Evolutionary conservation across 2,329 filamentous ascomycete genomes (phyloP).

Genomic region (Stagonosporopsis cucurbitacearum): DNA sequence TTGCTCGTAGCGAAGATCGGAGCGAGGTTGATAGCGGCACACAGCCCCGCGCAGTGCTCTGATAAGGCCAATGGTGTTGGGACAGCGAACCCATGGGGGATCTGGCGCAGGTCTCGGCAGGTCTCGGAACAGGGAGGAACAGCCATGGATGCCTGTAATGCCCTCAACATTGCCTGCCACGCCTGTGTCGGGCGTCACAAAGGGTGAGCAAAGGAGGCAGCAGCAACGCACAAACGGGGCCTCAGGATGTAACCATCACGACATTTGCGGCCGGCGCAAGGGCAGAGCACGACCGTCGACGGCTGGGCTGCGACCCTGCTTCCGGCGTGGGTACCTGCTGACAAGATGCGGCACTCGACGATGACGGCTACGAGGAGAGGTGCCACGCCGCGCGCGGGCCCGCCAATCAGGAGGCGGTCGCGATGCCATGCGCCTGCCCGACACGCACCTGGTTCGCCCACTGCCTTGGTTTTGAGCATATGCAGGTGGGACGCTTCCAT

Average conservation of each 20-base stretch:
- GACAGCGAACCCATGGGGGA: conserved; percentile 35
- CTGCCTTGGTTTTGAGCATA: conserved; percentile 16
- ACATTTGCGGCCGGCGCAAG: conserved; percentile 17
- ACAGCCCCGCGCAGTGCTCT: conserved; percentile 33
- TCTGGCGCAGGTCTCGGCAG: conserved; percentile 39
- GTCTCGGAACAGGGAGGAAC: conserved; percentile 28
- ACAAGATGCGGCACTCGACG: conserved; percentile 14
- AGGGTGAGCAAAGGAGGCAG: conserved; percentile 5
- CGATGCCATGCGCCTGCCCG: conserved; percentile 18
- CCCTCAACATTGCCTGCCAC: neutral
- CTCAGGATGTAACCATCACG: conserved; percentile 12
- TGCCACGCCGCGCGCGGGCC: neutral
- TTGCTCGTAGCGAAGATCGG: conserved; percentile 38
- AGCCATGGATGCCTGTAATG: neutral
- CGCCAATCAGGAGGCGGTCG: conserved; percentile 12
- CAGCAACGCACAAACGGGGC: conserved; percentile 1
- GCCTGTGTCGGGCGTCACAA: neutral
- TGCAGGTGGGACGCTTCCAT: conserved; percentile 12
- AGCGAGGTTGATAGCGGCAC: conserved; percentile 23
- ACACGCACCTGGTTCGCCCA: conserved; percentile 14
- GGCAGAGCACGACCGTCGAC: neutral
- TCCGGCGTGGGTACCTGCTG: conserved; percentile 18
- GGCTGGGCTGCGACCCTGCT: conserved; percentile 10
- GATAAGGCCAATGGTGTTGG: conserved; percentile 44
- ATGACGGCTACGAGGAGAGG: conserved; percentile 15